Evolutionary conservation across 768 basidiomycete species (phyloP).

Genomic region (Pulveroboletus sp.): DNA sequence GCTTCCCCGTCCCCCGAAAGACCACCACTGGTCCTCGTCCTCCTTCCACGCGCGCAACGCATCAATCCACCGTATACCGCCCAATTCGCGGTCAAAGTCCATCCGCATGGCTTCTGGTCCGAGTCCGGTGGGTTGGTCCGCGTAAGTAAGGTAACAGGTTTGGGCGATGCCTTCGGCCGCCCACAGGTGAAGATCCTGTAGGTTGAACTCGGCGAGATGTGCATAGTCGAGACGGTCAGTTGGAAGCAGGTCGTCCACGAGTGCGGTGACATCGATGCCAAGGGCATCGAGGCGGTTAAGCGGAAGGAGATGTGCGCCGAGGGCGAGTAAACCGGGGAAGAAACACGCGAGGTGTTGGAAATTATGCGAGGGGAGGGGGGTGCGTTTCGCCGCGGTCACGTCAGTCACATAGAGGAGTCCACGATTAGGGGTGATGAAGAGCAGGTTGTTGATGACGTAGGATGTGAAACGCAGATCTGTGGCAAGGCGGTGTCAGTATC

Average conservation of each 20-base stretch:
- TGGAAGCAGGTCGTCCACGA: constrained; percentile 26
- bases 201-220: constrained; percentile 41
- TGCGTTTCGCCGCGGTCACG: constrained; percentile 22
- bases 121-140: constrained; percentile 65
- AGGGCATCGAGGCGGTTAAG: constrained; percentile 48
- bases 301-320: constrained; percentile 64
- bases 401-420: constrained; percentile 60
- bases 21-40: constrained; percentile 9
- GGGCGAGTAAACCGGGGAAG: constrained; percentile 71
- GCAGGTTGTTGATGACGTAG: constrained; percentile 56
- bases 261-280: constrained; percentile 43
- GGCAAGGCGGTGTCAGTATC: not conserved
- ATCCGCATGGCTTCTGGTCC: constrained; percentile 51
- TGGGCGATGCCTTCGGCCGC: constrained; percentile 75
- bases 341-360: constrained; percentile 80
- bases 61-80: constrained; percentile 23
- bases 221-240: constrained; percentile 30
- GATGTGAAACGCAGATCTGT: constrained; percentile 61
- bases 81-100: constrained; percentile 6
- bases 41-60: constrained; percentile 47
- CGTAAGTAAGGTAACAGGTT: constrained; percentile 69
- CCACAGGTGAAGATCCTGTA: constrained; percentile 66
- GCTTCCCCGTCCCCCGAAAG: constrained; percentile 13
- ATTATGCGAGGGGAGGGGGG: constrained; percentile 38
- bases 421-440: constrained; percentile 18